These are phyloP conservation scores for Rhododendron simsii DNA, from an alignment of 148 eudicot genomes.

Conservation along the genomic window DNA sequence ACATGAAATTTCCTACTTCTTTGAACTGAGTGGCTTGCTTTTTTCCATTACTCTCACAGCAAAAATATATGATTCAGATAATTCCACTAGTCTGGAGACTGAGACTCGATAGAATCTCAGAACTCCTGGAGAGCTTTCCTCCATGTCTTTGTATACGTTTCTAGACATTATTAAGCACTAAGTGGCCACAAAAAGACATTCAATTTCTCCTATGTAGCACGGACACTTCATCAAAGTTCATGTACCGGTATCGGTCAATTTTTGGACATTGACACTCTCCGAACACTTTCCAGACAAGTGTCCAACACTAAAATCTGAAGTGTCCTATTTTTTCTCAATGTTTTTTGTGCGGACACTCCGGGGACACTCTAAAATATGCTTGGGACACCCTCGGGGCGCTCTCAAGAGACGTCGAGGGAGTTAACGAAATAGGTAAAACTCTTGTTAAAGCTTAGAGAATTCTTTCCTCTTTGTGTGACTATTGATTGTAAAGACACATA, in stretches of 20 bases:
- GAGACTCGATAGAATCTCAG: not conserved
- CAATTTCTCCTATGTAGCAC: not conserved
- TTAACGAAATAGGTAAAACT: not conserved
- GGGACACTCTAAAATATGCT: not conserved
- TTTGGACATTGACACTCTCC: not conserved
- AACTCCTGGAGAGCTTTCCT: not conserved
- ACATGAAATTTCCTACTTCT: not conserved
- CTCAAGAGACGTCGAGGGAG: not conserved
- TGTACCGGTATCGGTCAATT: not conserved
- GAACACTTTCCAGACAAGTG: too few species aligned
- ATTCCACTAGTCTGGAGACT: not conserved
- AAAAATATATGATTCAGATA: not conserved
- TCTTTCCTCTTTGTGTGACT: not conserved
- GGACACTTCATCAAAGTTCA: not conserved
- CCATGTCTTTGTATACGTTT: not conserved
- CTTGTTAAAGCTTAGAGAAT: not conserved
- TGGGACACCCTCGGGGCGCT: not conserved
- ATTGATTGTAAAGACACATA: not conserved
- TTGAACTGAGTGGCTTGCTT: not conserved
- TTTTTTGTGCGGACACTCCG: not conserved
- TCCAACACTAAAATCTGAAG: too few species aligned
- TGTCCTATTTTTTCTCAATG: not conserved
- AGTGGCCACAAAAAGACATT: not conserved
- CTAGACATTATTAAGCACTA: not conserved
- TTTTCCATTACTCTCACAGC: not conserved